Base-by-base conservation (phyloP, 495 filamentous ascomycete genomes). In the Neurospora sp. region DNA sequence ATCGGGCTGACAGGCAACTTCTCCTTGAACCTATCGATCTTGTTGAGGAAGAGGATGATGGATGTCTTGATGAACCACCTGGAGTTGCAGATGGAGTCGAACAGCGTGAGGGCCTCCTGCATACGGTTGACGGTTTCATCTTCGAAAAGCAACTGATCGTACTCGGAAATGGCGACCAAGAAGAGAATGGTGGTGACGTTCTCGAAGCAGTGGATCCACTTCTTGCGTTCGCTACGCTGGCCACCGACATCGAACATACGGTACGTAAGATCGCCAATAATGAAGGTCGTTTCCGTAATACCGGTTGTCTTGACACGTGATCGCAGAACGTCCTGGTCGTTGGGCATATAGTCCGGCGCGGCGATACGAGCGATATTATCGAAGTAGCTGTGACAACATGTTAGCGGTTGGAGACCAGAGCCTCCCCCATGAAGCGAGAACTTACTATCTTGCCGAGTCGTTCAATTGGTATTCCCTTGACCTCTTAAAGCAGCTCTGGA, bases 121-220 rank as follows among this genome's bases (percentile, higher is more conserved):
- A 99, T 99, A 86, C 96, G 96, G 87, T 99, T 99, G 85, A 92
- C 90, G 5, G 90, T 92, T 83, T 92, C 90, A 75, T 99, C 96
- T 83, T 99, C 96, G 81, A 99, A 97, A 31, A 99, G 88, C 75
- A 98, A 87, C 84, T 98, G 96, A 81, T 99, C 96, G 87, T 99
- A 99, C 81, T 97, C 96, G 78, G 96, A 98, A 81, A 99, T 99
- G 82, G 96, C 96, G 72, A 98, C 96, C 72, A 99, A 84, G 90
- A 99, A 99, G 42, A 99, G 92, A 77, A 99, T 97, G 20, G 96
- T 97, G 66, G 95, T 97, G 79, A 99, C 96, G 78, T 99, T 98
- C 86, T 99, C 96, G 85, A 99, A 99, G 87, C 95, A 97, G 86
- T 99, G 96, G 73, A 99, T 99, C 96, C 96, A 99, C 91, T 99